phyloP scores from a whole-genome alignment of 2,329 filamentous ascomycete genomes.

The Neonectria ditissima region DNA sequence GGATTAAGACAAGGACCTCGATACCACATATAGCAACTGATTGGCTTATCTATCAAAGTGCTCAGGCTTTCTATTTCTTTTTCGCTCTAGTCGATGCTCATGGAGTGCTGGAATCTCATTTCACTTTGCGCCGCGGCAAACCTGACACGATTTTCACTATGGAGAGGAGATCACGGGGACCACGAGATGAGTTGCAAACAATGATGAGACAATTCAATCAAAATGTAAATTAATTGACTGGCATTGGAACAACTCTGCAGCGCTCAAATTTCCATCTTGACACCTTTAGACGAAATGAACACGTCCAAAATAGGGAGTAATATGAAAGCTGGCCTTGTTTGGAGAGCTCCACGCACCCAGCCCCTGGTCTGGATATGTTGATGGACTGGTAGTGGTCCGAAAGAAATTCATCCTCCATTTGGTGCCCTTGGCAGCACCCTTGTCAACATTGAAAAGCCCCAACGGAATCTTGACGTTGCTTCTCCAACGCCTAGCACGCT shows the following conservation, averaged over 20 bases:
- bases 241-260: background rate
- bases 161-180: too few species aligned
- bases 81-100: too few species aligned
- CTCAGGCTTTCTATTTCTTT: background rate
- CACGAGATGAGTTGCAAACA: too few species aligned
- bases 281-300: conserved; percentile 50
- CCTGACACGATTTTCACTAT: background rate
- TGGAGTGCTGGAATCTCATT: background rate
- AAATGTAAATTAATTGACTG: background rate
- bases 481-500: conserved; percentile 52
- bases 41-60: background rate
- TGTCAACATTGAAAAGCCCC: conserved; percentile 62
- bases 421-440: conserved; percentile 56
- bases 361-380: conserved; percentile 57
- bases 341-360: conserved; percentile 61
- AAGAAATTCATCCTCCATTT: conserved; percentile 66
- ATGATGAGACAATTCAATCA: background rate
- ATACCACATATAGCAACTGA: background rate
- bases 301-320: conserved; percentile 59
- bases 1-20: background rate
- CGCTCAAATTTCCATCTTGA: background rate
- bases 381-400: conserved; percentile 57
- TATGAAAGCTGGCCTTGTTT: conserved; percentile 60
- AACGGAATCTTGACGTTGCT: conserved; percentile 58
- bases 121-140: background rate